Evolutionary conservation across 192 early-diverging fungal species (phyloP).

Genomic region (Umbelopsis vinacea): DNA sequence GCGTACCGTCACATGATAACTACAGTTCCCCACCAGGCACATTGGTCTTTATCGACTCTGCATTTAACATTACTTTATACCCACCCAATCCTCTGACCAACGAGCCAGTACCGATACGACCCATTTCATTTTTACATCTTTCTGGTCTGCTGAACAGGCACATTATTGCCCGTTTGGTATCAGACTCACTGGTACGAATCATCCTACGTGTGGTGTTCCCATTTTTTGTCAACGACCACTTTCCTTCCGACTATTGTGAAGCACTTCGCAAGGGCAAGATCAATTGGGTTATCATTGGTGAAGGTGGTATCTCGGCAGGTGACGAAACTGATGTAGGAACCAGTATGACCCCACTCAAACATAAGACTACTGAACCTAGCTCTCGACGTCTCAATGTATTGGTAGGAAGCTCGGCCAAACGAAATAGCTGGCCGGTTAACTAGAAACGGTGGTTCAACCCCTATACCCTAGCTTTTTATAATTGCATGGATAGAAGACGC

Average conservation of each 20-base stretch:
- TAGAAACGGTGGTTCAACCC: not conserved
- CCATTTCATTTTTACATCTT: constrained; percentile 57
- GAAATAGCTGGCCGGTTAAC: not conserved
- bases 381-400: constrained; percentile 1
- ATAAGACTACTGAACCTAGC: not conserved
- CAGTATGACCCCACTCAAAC: constrained; percentile 1
- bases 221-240: constrained; percentile 62
- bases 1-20: constrained; percentile 23
- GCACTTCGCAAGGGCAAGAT: constrained; percentile 50
- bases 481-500: too few species aligned
- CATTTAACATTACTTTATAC: constrained; percentile 50
- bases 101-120: constrained; percentile 50
- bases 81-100: constrained; percentile 55
- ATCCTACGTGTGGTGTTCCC: constrained; percentile 51
- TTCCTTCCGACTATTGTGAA: constrained; percentile 54
- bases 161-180: constrained; percentile 47
- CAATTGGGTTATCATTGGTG: constrained; percentile 45
- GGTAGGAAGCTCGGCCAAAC: constrained; percentile 1
- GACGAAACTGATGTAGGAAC: constrained; percentile 9
- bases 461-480: too few species aligned
- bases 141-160: constrained; percentile 54
- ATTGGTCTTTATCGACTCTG: constrained; percentile 56
- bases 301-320: constrained; percentile 27
- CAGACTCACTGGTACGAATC: constrained; percentile 49
- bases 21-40: constrained; percentile 59